These are phyloP conservation scores for Lachancea sp. DNA, from an alignment of 805 yeast genomes.

Conservation along the genomic window DNA sequence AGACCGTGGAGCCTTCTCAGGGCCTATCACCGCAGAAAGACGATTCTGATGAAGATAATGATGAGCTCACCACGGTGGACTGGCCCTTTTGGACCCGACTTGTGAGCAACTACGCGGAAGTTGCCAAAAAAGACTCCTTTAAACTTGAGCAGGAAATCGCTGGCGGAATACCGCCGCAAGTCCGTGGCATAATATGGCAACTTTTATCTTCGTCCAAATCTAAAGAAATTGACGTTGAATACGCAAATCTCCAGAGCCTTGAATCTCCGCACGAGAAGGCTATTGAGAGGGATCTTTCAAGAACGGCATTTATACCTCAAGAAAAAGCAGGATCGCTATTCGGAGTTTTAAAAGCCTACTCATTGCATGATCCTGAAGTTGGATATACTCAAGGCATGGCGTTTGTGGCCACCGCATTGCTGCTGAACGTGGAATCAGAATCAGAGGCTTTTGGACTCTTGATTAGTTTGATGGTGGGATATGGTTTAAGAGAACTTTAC, in stretches of 20 bases:
- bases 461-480: constrained; percentile 76
- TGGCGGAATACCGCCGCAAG: constrained; percentile 74
- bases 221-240: constrained; percentile 35
- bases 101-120: constrained; percentile 65
- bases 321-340: constrained; percentile 59
- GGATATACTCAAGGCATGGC: constrained; percentile 99
- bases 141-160: constrained; percentile 56
- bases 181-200: constrained; percentile 92
- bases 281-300: constrained; percentile 72
- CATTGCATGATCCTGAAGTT: constrained; percentile 82
- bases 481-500: constrained; percentile 71
- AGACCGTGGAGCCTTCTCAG: constrained; percentile 9
- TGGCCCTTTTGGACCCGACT: constrained; percentile 88
- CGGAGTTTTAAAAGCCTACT: constrained; percentile 75
- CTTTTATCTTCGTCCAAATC: constrained; percentile 74
- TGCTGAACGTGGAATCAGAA: constrained; percentile 62
- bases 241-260: constrained; percentile 40
- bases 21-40: not conserved
- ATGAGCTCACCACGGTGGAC: constrained; percentile 41
- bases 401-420: constrained; percentile 77
- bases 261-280: constrained; percentile 63
- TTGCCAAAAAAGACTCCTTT: constrained; percentile 56
- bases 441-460: constrained; percentile 79
- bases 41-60: constrained; percentile 12
- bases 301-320: constrained; percentile 73